Evolutionary conservation across 805 yeast genomes (phyloP).

Genomic region (Blastobotrys muscicola): DNA sequence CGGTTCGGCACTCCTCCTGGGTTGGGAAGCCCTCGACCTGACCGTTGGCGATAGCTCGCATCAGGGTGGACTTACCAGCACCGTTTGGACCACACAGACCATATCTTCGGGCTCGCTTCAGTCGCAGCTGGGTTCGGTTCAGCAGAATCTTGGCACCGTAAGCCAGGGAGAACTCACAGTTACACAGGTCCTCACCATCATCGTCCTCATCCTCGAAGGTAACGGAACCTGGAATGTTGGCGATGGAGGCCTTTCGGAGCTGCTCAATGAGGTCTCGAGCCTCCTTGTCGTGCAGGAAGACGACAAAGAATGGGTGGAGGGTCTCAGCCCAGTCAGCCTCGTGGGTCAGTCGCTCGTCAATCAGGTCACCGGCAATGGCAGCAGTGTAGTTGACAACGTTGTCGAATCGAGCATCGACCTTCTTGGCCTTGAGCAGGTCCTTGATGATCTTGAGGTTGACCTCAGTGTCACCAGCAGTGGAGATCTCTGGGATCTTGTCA

Average conservation of each 20-base stretch:
- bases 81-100: slow-evolving; percentile 99
- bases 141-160: slow-evolving; percentile 99
- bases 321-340: slow-evolving; percentile 85
- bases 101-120: slow-evolving; percentile 98
- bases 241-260: slow-evolving; percentile 92
- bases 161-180: slow-evolving; percentile 99
- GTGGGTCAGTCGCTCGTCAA: slow-evolving; percentile 94
- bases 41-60: slow-evolving; percentile 96
- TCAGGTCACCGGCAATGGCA: slow-evolving; percentile 96
- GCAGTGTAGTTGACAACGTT: slow-evolving; percentile 75
- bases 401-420: slow-evolving; percentile 61
- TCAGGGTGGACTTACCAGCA: slow-evolving; percentile 98
- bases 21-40: slow-evolving; percentile 99
- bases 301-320: slow-evolving; percentile 88
- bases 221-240: slow-evolving; percentile 96
- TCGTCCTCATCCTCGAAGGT: slow-evolving; percentile 85
- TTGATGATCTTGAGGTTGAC: slow-evolving; percentile 80
- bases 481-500: slow-evolving; percentile 90
- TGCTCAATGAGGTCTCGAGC: slow-evolving; percentile 86
- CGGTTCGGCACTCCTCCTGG: slow-evolving; percentile 98
- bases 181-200: slow-evolving; percentile 99
- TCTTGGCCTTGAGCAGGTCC: slow-evolving; percentile 57
- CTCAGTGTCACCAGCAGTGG: slow-evolving; percentile 94
- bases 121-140: slow-evolving; percentile 98
- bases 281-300: slow-evolving; percentile 87